Evolutionary conservation across 257 asterid genomes (phyloP).

Genomic region (Cinchona pubescens): DNA sequence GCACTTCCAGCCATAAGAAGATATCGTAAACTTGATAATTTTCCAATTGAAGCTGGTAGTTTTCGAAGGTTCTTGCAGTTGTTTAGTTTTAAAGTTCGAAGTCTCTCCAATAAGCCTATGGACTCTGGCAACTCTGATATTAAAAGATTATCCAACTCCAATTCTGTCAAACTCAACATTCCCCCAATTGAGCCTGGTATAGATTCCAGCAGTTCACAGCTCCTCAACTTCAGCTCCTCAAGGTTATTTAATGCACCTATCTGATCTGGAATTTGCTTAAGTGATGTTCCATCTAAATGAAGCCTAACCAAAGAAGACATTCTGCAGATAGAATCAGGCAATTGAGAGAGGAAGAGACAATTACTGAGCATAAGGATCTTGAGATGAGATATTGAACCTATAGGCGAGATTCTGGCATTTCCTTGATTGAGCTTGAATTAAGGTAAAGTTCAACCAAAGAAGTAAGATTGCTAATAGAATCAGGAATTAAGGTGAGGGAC

Average conservation of each 20-base stretch:
- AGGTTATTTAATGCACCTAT: slow-evolving; percentile 23
- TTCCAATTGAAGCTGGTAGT: slow-evolving; percentile 27
- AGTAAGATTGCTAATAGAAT: slow-evolving; percentile 32
- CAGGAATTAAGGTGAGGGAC: slow-evolving; percentile 21
- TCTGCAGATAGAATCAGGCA: slow-evolving; percentile 20
- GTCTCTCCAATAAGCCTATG: slow-evolving; percentile 24
- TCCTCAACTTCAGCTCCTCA: slow-evolving; percentile 17
- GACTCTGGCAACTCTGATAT: slow-evolving; percentile 28
- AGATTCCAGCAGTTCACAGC: slow-evolving; percentile 17
- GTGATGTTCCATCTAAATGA: slow-evolving; percentile 17
- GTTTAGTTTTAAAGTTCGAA: slow-evolving; percentile 9
- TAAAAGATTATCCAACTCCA: slow-evolving; percentile 22
- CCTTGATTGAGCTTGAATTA: slow-evolving; percentile 15
- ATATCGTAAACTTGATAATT: slow-evolving; percentile 25
- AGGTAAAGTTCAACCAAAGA: slow-evolving; percentile 24
- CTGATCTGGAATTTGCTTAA: slow-evolving; percentile 17
- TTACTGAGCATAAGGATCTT: slow-evolving; percentile 19
- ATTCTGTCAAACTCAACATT: slow-evolving; percentile 20
- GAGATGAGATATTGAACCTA: slow-evolving; percentile 30
- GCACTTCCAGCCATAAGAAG: slow-evolving; percentile 26
- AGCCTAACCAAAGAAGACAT: slow-evolving; percentile 27
- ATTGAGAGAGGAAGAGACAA: slow-evolving; percentile 15
- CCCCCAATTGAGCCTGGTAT: slow-evolving; percentile 24
- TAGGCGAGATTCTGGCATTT: slow-evolving; percentile 23
- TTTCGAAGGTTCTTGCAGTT: slow-evolving; percentile 20